Evolutionary conservation across 2,329 filamentous ascomycete genomes (phyloP).

Genomic region (Bisporella sp.): DNA sequence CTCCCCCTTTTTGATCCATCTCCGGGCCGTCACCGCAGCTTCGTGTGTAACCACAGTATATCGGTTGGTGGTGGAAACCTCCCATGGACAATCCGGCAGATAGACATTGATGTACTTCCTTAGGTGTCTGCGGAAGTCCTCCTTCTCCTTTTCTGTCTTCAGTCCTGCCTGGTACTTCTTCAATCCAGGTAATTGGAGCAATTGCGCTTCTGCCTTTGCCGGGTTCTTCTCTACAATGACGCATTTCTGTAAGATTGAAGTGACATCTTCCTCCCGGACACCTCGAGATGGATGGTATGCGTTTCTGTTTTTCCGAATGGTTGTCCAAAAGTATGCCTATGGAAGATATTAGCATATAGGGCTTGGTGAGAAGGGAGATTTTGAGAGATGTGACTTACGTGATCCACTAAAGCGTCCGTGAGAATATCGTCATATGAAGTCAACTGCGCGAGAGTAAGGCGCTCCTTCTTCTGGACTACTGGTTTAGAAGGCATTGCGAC

Average conservation of each 20-base stretch:
- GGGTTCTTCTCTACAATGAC: slow-evolving; percentile 71
- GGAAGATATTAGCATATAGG: slow-evolving; percentile 5
- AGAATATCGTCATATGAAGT: slow-evolving; percentile 92
- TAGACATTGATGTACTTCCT: slow-evolving; percentile 91
- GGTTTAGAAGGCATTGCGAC: slow-evolving; percentile 35
- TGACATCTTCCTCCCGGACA: slow-evolving; percentile 57
- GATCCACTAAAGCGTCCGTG: slow-evolving; percentile 91
- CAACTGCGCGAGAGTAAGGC: slow-evolving; percentile 79
- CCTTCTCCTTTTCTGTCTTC: slow-evolving; percentile 69
- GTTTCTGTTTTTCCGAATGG: slow-evolving; percentile 85
- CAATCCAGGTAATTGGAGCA: slow-evolving; percentile 68
- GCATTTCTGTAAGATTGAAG: slow-evolving; percentile 53
- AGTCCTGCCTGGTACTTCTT: slow-evolving; percentile 63
- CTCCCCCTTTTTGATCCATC: slow-evolving; percentile 72
- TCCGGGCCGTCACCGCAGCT: slow-evolving; percentile 77
- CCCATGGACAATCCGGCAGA: slow-evolving; percentile 87
- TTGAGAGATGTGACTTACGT: slow-evolving; percentile 52
- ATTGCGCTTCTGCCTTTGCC: slow-evolving; percentile 59
- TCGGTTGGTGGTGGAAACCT: slow-evolving; percentile 87
- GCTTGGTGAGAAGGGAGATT: neutral
- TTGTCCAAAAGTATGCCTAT: slow-evolving; percentile 93
- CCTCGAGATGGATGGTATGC: slow-evolving; percentile 82
- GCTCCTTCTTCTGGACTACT: slow-evolving; percentile 53
- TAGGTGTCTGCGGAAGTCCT: slow-evolving; percentile 80
- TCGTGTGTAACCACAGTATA: slow-evolving; percentile 91